Conservation (phyloP, 495 filamentous ascomycete genomes). For the Beverwykella pulmonaria region DNA sequence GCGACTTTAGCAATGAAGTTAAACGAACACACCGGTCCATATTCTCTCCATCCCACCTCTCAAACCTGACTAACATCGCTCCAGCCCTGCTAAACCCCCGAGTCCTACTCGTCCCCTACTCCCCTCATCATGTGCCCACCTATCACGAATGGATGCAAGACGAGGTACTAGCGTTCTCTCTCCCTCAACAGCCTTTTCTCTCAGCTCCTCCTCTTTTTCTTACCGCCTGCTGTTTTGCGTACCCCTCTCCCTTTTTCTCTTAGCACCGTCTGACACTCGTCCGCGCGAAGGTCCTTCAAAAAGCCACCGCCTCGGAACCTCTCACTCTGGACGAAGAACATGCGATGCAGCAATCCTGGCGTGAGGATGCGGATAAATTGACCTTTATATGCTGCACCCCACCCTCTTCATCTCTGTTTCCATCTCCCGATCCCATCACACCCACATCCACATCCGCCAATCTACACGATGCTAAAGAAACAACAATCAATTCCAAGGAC, state of each 20-base stretch:
- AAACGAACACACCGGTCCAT: slow-evolving; percentile 33
- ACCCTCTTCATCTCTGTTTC: background rate
- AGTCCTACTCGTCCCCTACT: slow-evolving; percentile 81
- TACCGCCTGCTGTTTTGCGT: too few relatives aligned
- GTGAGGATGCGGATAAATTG: slow-evolving; percentile 70
- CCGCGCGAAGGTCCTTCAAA: slow-evolving; percentile 63
- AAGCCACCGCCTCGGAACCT: slow-evolving; percentile 81
- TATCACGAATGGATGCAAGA: slow-evolving; percentile 95
- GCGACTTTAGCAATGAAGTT: slow-evolving; percentile 24
- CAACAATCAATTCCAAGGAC: background rate
- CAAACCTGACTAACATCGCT: background rate
- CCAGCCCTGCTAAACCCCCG: slow-evolving; percentile 67
- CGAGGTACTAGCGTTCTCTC: slow-evolving; percentile 53
- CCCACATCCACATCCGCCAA: background rate
- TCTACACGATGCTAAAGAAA: too few relatives aligned
- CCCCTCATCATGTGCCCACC: slow-evolving; percentile 71
- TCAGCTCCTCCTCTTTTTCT: slow-evolving; percentile 39
- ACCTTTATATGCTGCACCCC: slow-evolving; percentile 61
- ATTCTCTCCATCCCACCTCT: background rate
- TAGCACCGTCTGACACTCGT: background rate
- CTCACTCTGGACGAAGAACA: slow-evolving; percentile 79
- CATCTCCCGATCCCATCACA: background rate
- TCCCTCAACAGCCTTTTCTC: background rate
- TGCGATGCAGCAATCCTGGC: slow-evolving; percentile 82
- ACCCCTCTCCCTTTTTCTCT: too few relatives aligned